Evolutionary conservation across 345 rosid genomes (phyloP).

Genomic region (Eucalyptus globulus): DNA sequence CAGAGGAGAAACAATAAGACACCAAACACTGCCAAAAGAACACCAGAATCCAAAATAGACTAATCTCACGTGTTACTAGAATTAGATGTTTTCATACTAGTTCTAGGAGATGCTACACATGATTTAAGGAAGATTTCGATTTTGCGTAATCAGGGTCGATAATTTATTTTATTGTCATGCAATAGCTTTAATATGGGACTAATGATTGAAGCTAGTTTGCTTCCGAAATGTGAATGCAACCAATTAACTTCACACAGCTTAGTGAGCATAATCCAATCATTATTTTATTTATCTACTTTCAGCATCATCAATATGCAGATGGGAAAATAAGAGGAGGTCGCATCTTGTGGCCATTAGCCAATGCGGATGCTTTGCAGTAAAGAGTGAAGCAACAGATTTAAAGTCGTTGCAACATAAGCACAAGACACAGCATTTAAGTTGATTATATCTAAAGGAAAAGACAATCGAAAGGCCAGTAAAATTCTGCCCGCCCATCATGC

Average conservation of each 20-base stretch:
- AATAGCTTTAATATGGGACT: background rate
- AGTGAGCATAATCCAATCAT: background rate
- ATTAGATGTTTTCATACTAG: background rate
- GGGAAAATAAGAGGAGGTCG: background rate
- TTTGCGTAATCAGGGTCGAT: background rate
- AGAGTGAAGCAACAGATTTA: background rate
- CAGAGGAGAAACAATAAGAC: background rate
- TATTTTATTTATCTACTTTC: background rate
- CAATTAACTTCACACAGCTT: background rate
- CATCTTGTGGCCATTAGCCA: background rate
- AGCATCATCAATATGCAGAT: background rate
- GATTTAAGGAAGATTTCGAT: background rate
- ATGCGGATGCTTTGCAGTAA: background rate
- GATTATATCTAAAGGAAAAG: background rate
- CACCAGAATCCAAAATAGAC: background rate
- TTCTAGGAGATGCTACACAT: background rate
- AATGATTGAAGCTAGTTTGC: background rate
- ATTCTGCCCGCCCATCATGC: background rate
- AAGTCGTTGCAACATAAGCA: background rate
- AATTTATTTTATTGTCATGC: background rate
- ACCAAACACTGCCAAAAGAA: background rate
- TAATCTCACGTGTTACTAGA: background rate
- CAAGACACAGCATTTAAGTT: background rate
- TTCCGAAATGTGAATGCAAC: background rate
- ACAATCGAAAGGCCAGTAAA: background rate